Base-by-base conservation (phyloP, 768 basidiomycete genomes). In the Hypholoma sublateritium region DNA sequence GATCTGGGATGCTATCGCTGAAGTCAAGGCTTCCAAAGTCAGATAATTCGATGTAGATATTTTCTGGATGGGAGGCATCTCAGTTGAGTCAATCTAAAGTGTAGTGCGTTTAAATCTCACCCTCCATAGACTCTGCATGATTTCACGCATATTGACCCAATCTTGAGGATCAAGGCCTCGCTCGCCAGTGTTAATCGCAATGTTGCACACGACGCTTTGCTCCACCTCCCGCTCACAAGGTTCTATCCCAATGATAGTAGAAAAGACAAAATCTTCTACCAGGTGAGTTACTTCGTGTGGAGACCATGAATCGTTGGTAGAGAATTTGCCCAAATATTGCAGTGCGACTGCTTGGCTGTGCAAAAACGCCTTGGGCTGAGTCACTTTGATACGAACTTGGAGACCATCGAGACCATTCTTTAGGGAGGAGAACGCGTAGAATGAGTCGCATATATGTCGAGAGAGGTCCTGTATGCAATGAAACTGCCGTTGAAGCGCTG, bases 1-100 rank as follows among this genome's bases (percentile, higher is more conserved):
- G 1, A 80, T 71, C 39, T 77, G 72, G 11, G 72, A 67, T 0
- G 88, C 82, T 17, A 86, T 74, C 16, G 72, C 72, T 5, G 87
- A 83, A 4, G 81, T 78, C n/a, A 93, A 72, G 1, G 88, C 82
- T 67, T 93, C 91, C 41, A 93, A 71, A 0, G 90, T 93, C 21
- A 81, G 69, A 65, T 77, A 89, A 0, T 75, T 70, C 0, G 87
- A 80, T 0, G 65, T 53, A 16, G 70, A 65, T 4, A 86, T 75
- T 56, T 68, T 77, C 87, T 90, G 48, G 45, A 19, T n/a, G 53
- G 42, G 37, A 41, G 28, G 28, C 5, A 32, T 2, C 28, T 32
- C 28, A 32, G 3, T 56, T 58, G 17, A 59, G 14, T 19, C 41
- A 22, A 49, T 57, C 48, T 7, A 51, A 21, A 39, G 25, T 32